Evolutionary conservation across 2,329 filamentous ascomycete species (phyloP).

Genomic region (Colletotrichum lindemuthianum): DNA sequence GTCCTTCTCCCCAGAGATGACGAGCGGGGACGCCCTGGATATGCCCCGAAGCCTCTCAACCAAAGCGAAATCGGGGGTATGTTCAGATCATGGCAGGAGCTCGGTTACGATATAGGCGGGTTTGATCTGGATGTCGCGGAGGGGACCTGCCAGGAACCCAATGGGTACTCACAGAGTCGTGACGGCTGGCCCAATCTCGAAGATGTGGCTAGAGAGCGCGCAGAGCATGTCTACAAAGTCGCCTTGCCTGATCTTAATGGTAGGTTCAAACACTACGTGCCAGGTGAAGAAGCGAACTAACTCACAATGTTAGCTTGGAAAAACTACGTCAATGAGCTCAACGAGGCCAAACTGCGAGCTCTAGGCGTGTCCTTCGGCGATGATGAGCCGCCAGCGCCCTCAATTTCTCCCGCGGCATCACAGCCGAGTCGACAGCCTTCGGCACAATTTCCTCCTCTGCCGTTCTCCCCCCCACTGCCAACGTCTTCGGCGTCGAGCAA

Average conservation of each 20-base stretch:
- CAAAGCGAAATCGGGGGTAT: constrained; percentile 68
- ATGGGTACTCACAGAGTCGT: constrained; percentile 69
- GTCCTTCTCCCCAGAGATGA: constrained; percentile 76
- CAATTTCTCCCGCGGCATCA: constrained; percentile 73
- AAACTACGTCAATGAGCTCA: constrained; percentile 81
- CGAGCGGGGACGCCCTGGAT: constrained; percentile 67
- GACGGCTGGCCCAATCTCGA: constrained; percentile 72
- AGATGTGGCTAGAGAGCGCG: constrained; percentile 67
- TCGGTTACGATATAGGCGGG: constrained; percentile 75
- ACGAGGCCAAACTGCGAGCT: constrained; percentile 91
- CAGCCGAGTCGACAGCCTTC: constrained; percentile 75
- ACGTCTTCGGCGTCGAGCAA: constrained; percentile 82
- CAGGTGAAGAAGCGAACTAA: constrained; percentile 33
- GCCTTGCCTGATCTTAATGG: constrained; percentile 75
- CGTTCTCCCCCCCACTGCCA: constrained; percentile 86
- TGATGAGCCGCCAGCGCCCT: constrained; percentile 72
- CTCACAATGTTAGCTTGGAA: constrained; percentile 66
- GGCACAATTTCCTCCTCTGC: constrained; percentile 77
- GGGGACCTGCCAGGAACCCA: constrained; percentile 42
- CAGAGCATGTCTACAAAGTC: constrained; percentile 66
- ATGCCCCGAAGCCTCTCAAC: constrained; percentile 63
- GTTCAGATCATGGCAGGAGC: constrained; percentile 72
- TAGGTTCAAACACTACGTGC: constrained; percentile 43
- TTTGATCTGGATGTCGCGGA: constrained; percentile 67
- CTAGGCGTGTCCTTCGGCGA: constrained; percentile 86